Conservation (phyloP, 306 rosid genomes). For the Cicer chorassanicum region DNA sequence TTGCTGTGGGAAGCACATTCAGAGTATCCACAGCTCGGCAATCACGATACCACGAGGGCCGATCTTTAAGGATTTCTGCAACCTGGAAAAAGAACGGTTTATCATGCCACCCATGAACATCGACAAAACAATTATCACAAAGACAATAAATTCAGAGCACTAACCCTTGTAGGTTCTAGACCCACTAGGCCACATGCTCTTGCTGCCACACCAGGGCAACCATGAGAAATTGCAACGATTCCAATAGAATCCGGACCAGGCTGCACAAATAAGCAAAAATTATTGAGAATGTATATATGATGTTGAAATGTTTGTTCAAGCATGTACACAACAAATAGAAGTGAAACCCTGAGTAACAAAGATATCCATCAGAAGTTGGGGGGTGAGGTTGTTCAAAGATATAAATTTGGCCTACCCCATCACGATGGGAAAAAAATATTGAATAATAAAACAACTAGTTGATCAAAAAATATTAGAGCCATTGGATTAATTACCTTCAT, state of each 20-base stretch:
- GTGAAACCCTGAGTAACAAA: slow-evolving; percentile 4
- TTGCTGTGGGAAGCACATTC: slow-evolving; percentile 92
- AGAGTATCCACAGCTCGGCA: slow-evolving; percentile 97
- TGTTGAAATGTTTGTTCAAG: background rate
- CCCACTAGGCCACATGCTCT: slow-evolving; percentile 99
- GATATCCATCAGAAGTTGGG: background rate
- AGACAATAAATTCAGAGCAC: slow-evolving; percentile 37
- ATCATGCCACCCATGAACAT: slow-evolving; percentile 14
- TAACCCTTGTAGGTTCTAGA: slow-evolving; percentile 97
- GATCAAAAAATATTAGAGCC: background rate
- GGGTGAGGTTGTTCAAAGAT: background rate
- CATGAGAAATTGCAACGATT: slow-evolving; percentile 99
- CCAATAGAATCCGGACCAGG: slow-evolving; percentile 99
- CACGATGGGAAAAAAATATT: background rate
- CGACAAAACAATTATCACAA: slow-evolving; percentile 10
- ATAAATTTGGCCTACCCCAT: slow-evolving; percentile 7
- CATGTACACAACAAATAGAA: slow-evolving; percentile 3
- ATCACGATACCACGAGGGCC: slow-evolving; percentile 93
- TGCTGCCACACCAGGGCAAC: slow-evolving; percentile 99
- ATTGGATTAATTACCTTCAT: slow-evolving; percentile 72
- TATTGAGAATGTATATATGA: background rate
- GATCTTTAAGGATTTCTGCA: slow-evolving; percentile 98
- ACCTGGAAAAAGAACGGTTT: slow-evolving; percentile 62
- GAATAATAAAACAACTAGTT: slow-evolving; percentile 28
- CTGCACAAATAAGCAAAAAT: slow-evolving; percentile 50